A percentile compares a stretch with the other conserved stretches of the same genome.
Conservation (phyloP, 2,329 filamentous ascomycete genomes). For the Exophiala sideris region DNA sequence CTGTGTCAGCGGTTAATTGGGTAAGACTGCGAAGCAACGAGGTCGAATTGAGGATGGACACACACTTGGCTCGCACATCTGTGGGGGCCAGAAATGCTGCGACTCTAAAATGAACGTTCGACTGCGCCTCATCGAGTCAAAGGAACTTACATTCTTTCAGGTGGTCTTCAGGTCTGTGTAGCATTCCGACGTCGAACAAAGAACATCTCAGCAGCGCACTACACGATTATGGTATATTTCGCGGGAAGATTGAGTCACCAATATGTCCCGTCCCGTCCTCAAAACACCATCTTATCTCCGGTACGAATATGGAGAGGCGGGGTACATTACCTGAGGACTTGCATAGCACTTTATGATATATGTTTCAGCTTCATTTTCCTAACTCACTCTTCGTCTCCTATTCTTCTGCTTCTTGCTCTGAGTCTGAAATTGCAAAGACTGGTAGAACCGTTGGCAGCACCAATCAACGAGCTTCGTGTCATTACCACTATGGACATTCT, state of each 20-base stretch:
- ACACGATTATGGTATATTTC: too few relatives aligned
- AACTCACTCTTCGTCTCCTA: too few relatives aligned
- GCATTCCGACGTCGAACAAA: too few relatives aligned
- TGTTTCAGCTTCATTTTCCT: background rate
- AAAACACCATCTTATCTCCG: background rate
- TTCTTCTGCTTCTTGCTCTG: too few relatives aligned
- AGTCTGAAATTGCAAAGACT: too few relatives aligned
- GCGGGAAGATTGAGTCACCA: too few relatives aligned
- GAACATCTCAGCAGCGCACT: too few relatives aligned
- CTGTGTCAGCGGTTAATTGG: constrained; percentile 17
- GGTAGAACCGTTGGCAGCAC: too few relatives aligned
- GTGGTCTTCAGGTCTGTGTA: background rate
- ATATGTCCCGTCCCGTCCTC: too few relatives aligned
- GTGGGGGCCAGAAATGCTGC: background rate
- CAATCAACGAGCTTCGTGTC: too few relatives aligned
- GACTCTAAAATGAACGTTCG: background rate
- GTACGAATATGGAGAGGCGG: background rate
- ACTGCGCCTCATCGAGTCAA: background rate
- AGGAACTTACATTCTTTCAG: background rate
- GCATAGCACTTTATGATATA: background rate
- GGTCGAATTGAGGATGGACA: background rate
- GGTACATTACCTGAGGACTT: background rate
- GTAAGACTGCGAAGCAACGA: constrained; percentile 3
- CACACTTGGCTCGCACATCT: background rate
- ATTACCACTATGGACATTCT: constrained; percentile 14